Base-by-base conservation (phyloP, 2,329 filamentous ascomycete genomes). In the Alternaria conjuncta region DNA sequence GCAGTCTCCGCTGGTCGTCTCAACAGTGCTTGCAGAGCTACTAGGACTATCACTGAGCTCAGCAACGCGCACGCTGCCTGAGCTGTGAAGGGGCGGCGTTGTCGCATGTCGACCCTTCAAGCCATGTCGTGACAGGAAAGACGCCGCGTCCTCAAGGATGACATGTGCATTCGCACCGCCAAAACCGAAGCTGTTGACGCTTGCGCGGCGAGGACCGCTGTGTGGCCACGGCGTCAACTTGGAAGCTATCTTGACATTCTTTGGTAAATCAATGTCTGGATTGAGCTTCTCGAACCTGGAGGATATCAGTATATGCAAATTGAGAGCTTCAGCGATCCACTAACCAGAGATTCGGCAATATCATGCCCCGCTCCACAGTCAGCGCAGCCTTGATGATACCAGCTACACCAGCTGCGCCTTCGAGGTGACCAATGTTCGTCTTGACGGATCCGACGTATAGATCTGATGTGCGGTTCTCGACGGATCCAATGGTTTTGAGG, bases 101-200 rank as follows among this genome's bases (percentile, higher is more conserved):
- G 70, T n/a, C 60, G 67, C 51, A 76, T 68, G 21, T 20, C 57
- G 45, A 53, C 56, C 57, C 6, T 46, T 47, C 26, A 61, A 28
- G 1, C 60, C 55, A 54, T 58, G 54, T 3, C 55, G 54, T 41
- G 36, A 41, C 41, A 61, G 32, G 32, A 47, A 54, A 30, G 54
- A 57, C 9, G 60, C 60, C n/a, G 60, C 41, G 26, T 60, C 61
- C 23, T 63, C 57, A 36, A 56, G 61, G 10, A 78, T 71, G 0
- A 73, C 65, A 64, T 78, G 75, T 6, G 70, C 74, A 45, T 75
- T 83, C 1, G 82, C 79, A 5, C 82, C 82, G 6, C 82, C 80
- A 51, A 80, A 81, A 1, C 82, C 83, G 63, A 85, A 86, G 15
- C 81, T 80, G 60, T 84, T 85, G 1, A 86, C 77, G 41, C 82